Conservation (phyloP, 179 eudicot genomes). For the Spinacia oleracea region DNA sequence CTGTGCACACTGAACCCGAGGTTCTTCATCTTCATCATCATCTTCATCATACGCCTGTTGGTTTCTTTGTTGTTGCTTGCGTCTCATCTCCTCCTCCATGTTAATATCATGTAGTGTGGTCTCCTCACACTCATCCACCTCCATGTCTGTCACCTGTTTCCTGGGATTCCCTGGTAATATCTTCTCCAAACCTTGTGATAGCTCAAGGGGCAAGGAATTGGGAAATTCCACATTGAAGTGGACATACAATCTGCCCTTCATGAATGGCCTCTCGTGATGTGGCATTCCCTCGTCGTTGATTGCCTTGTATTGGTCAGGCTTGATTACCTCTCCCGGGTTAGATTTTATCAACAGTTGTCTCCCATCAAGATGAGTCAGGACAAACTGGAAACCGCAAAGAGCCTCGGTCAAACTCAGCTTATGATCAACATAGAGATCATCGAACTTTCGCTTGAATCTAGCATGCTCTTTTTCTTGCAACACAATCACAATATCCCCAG, state of each 20-base stretch:
- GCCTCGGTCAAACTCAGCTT: constrained; percentile 43
- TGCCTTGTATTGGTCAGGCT: constrained; percentile 57
- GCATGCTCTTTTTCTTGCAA: constrained; percentile 49
- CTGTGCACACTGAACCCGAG: constrained; percentile 60
- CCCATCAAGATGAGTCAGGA: constrained; percentile 48
- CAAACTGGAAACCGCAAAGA: constrained; percentile 53
- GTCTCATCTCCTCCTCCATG: constrained; percentile 40
- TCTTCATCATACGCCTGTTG: constrained; percentile 58
- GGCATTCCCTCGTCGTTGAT: constrained; percentile 76
- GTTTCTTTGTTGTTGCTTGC: constrained; percentile 30
- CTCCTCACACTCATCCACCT: constrained; percentile 57
- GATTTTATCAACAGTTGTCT: constrained; percentile 49
- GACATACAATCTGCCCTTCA: constrained; percentile 56
- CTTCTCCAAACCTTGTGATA: constrained; percentile 36
- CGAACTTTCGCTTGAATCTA: constrained; percentile 42
- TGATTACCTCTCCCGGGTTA: constrained; percentile 50
- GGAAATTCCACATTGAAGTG: constrained; percentile 60
- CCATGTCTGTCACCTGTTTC: constrained; percentile 42
- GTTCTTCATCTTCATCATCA: constrained; percentile 41
- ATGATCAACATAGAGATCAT: constrained; percentile 48
- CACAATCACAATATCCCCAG: constrained; percentile 46
- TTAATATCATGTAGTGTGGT: constrained; percentile 56
- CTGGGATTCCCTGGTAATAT: constrained; percentile 41
- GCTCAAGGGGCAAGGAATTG: constrained; percentile 35
- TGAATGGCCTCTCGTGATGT: constrained; percentile 52